Percentiles rank a stretch among this genome's conserved stretches.
These are phyloP conservation scores for Sungouiozyma ichnusensis DNA, from an alignment of 805 yeast species.

Conservation along the genomic window DNA sequence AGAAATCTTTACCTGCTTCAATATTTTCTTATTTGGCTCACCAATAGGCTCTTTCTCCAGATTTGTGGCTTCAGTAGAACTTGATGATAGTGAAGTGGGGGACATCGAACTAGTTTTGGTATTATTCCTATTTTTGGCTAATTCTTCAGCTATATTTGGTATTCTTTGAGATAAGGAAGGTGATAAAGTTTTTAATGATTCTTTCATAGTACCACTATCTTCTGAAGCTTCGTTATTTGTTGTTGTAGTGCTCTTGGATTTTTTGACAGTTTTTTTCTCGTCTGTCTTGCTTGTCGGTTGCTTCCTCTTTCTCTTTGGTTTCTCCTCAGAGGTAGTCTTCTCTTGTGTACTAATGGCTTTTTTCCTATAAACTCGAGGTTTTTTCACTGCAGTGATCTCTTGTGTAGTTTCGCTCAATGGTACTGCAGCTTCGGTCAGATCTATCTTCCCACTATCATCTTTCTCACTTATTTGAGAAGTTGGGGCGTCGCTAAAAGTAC, in stretches of 20 bases:
- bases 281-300: background rate
- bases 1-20: conserved; percentile 10
- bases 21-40: background rate
- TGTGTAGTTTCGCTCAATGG: background rate
- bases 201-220: background rate
- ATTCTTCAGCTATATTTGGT: conserved; percentile 25
- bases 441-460: background rate
- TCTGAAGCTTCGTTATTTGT: background rate
- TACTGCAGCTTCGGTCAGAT: background rate
- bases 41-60: background rate
- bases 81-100: conserved; percentile 3
- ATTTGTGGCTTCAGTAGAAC: background rate
- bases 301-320: background rate
- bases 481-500: too few relatives aligned
- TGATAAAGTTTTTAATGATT: background rate
- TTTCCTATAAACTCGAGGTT: background rate
- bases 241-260: background rate
- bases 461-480: background rate
- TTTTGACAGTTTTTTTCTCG: background rate
- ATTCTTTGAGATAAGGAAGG: conserved; percentile 3
- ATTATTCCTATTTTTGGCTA: conserved; percentile 25
- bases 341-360: background rate
- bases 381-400: background rate
- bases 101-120: conserved; percentile 11
- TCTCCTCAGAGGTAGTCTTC: background rate